A percentile compares a stretch with the other conserved stretches of the same genome.
Conservation (phyloP, 768 basidiomycete genomes). For the Crucibulum laeve region DNA sequence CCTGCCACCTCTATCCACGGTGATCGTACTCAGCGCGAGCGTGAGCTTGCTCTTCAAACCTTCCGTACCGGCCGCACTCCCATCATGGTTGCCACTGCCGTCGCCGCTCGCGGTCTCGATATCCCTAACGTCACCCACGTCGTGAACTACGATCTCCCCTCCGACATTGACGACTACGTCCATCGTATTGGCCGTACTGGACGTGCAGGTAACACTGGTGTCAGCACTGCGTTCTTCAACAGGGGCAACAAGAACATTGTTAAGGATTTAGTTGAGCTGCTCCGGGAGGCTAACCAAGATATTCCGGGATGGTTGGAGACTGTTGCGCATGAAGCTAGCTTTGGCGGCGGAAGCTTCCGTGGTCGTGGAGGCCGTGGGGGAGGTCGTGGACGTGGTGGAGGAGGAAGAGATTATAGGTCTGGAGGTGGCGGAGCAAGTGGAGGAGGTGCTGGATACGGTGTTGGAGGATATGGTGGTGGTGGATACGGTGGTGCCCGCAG, state of each 20-base stretch:
- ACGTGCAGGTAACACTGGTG: conserved; percentile 97
- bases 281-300: conserved; percentile 95
- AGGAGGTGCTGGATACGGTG: conserved; percentile 17
- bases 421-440: conserved; percentile 13
- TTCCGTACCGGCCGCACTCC: conserved; percentile 96
- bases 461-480: conserved; percentile 13
- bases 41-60: conserved; percentile 91
- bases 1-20: conserved; percentile 97
- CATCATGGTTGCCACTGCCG: conserved; percentile 96
- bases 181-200: conserved; percentile 98
- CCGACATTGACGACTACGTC: conserved; percentile 98
- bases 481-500: conserved; percentile 24
- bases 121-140: conserved; percentile 99
- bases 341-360: conserved; percentile 58
- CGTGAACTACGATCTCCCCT: conserved; percentile 95
- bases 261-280: conserved; percentile 85
- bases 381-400: conserved; percentile 34
- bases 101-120: conserved; percentile 97
- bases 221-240: conserved; percentile 95
- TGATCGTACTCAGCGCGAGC: conserved; percentile 95
- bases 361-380: conserved; percentile 59
- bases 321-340: conserved; percentile 76
- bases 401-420: conserved; percentile 21
- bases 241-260: conserved; percentile 91
- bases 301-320: conserved; percentile 89